phyloP scores from a whole-genome alignment of 805 yeast genomes.

The Saccharomycopsis olivae region DNA sequence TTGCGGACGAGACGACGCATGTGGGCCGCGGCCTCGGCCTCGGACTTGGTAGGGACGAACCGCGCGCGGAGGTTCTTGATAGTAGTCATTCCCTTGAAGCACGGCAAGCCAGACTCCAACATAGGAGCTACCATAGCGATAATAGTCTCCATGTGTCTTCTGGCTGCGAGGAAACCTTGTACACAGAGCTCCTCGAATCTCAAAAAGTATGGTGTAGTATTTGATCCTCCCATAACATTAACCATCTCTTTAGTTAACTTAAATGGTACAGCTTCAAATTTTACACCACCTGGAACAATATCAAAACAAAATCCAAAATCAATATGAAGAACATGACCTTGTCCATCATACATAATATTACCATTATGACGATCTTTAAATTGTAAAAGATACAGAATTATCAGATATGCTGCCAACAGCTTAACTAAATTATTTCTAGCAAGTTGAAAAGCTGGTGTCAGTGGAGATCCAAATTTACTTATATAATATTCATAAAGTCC shows the following conservation, averaged over 20 bases:
- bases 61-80: conserved; percentile 67
- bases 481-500: conserved; percentile 89
- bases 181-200: conserved; percentile 96
- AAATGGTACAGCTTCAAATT: conserved; percentile 96
- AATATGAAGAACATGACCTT: conserved; percentile 91
- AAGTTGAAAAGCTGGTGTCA: conserved; percentile 75
- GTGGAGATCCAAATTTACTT: conserved; percentile 91
- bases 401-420: conserved; percentile 89
- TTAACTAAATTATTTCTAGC: conserved; percentile 91
- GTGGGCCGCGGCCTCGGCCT: conserved; percentile 72
- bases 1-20: conserved; percentile 69
- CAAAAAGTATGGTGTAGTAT: conserved; percentile 71
- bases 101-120: conserved; percentile 92
- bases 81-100: conserved; percentile 78
- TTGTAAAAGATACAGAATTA: conserved; percentile 81
- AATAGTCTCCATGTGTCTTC: conserved; percentile 81
- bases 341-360: conserved; percentile 89
- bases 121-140: conserved; percentile 81
- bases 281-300: conserved; percentile 98
- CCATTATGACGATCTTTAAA: conserved; percentile 98
- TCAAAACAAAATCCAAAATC: conserved; percentile 99
- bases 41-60: conserved; percentile 72
- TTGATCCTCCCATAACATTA: conserved; percentile 86
- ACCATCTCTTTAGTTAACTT: conserved; percentile 96
- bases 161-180: conserved; percentile 78